Percentiles rank a stretch among this genome's conserved stretches.
These are phyloP conservation scores for Cinnamomum micranthum DNA, from an alignment of 164 flowering plant species.

Conservation along the genomic window DNA sequence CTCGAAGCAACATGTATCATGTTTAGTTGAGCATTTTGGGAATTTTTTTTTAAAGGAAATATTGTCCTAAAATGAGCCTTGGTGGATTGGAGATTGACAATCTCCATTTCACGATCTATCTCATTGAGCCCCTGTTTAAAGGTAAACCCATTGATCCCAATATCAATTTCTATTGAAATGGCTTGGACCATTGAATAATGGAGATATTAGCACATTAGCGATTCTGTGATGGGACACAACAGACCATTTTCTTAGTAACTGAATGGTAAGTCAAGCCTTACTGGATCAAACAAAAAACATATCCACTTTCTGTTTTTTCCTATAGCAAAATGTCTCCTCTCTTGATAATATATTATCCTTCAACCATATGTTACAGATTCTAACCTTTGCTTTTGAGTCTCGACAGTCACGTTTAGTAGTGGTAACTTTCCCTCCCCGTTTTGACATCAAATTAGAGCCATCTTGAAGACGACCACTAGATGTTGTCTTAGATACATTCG, in stretches of 20 bases:
- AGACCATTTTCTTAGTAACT: neutral
- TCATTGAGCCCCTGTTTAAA: neutral
- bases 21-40: neutral
- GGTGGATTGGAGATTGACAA: too few relatives aligned
- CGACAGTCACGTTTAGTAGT: conserved; percentile 16
- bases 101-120: neutral
- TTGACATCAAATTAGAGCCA: conserved; percentile 7
- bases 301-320: too few relatives aligned
- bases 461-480: conserved; percentile 8
- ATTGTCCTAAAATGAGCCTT: neutral
- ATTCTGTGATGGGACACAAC: neutral
- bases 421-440: conserved; percentile 5
- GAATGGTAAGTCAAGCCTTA: neutral
- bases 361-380: conserved; percentile 5
- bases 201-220: neutral
- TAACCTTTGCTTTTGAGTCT: conserved; percentile 43
- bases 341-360: neutral
- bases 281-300: too few relatives aligned
- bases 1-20: too few relatives aligned
- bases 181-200: neutral
- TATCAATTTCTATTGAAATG: neutral
- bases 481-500: conserved; percentile 17
- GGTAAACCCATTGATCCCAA: neutral
- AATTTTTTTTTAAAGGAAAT: neutral
- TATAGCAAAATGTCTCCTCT: neutral